Evolutionary conservation across 1,139 yeast species (phyloP), one percentile per base, ranked within the genome.

Genomic region (Taiozyma sp.): DNA sequence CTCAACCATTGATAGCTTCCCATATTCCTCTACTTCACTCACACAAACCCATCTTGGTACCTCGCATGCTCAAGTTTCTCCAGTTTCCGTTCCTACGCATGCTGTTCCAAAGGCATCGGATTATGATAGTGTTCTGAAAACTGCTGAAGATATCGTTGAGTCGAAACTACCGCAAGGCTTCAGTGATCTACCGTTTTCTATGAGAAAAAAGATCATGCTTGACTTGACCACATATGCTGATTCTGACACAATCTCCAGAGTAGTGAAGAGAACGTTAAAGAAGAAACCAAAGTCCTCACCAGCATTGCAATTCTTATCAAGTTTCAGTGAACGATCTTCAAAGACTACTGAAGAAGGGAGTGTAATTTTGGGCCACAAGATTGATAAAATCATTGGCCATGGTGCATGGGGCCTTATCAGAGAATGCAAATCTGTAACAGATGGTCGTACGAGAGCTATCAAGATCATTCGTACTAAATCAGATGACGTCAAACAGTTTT

Each of bases 331-430:
- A 28, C 51, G 53, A 42, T 54, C 61, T 2, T 32, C 42, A 9
- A 55, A 46, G 34, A 38, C 41, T 57, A 73, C 73, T 1, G 87
- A 83, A 60, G 87, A 83, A 54, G 92, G 90, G 0, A 82, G 85
- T 8, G 61, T 74, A 12, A 79, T 86, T 0, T 62, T 84, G 72
- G 80, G 77, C 12, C 81, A 84, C 69, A 78, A 72, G 43, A 64
- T 87, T 43, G 96, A 96, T 0, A 83, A 81, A 58, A 79, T 86
- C n/a, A 84, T 91, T 56, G 97, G 97, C 1, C 81, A 80, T 64
- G 98, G 98, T 10, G 96, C 97, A 0, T 91, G 95, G 87, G 96
- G 96, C 4, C 80, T 87, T 36, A 87, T 92, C n/a, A 73, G 96
- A 54, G 95, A 87, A 65, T 89, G 95, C 56, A 23, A 24, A 14